Evolutionary conservation across 1,284 basidiomycete species (phyloP), one percentile per base, ranked within the genome.

Genomic region (Pseudozyma sp.): DNA sequence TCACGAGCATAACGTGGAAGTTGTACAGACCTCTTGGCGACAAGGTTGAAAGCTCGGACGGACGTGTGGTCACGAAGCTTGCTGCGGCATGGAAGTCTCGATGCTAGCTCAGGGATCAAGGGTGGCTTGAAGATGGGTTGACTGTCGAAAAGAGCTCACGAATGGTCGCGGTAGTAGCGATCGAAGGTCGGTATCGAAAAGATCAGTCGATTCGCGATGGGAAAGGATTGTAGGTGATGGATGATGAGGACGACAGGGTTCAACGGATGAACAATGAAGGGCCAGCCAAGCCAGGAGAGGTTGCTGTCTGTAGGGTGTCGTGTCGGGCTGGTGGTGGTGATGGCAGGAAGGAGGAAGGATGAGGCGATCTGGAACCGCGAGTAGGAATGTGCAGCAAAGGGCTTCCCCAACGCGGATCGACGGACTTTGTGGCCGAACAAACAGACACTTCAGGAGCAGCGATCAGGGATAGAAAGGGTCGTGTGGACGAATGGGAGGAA

Each of bases 1-100:
- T 69, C 40, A 64, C 67, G 37, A 69, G 61, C 67, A 69, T 69
- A 56, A 55, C 67, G 67, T 56, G 48, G 51, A 48, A 7, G 56
- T 11, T 44, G 46, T 24, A 29, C 5, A 7, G 45, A 39, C 47
- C 34, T 52, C 6, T 4, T 5, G 14, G 34, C n/a, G 49, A 31
- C 9, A 14, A 33, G 19, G 33, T 17, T 8, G 33, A 14, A 45
- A 56, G 52, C 67, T 69, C 53, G 61, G 50, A 59, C 61, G 42
- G 19, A 52, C 11, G 17, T 19, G 53, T 46, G 33, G 56, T 69
- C 67, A 69, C 67, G 31, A 48, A 49, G 56, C 57, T 60, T 47
- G 52, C 49, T 47, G 52, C 49, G 56, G 67, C 67, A 69, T 69
- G 34, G 30, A 64, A 56, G 47, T 39, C 42, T 46, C 39, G 37